Evolutionary conservation across 2,329 filamentous ascomycete species (phyloP).

Genomic region (Talaromyces marneffei): DNA sequence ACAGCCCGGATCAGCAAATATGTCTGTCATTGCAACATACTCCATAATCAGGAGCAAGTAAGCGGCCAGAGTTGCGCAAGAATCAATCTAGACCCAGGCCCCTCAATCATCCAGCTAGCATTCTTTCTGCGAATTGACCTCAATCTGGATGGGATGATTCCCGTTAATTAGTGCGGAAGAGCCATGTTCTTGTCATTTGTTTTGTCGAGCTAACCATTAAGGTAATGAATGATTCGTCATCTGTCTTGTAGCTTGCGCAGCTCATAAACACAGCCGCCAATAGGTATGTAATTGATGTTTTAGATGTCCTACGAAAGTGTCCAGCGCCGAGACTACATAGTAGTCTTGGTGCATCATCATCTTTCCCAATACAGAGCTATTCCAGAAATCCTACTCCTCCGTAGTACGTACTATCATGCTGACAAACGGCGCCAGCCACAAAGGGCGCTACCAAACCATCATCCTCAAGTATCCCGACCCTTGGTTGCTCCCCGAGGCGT

Average conservation of each 20-base stretch:
- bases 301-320: background rate
- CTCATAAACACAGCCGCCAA: background rate
- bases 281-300: background rate
- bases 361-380: background rate
- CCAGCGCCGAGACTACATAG: too few relatives aligned
- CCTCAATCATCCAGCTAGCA: background rate
- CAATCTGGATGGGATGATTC: background rate
- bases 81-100: background rate
- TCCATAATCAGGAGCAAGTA: background rate
- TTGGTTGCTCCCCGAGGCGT: background rate
- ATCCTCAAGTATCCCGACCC: background rate
- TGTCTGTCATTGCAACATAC: background rate
- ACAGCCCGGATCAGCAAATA: conserved; percentile 1
- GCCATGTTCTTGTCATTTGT: background rate
- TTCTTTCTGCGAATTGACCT: background rate
- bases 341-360: too few relatives aligned
- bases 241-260: background rate
- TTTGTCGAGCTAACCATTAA: too few relatives aligned
- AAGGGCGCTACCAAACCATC: background rate
- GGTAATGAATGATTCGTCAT: too few relatives aligned
- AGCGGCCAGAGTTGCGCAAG: background rate
- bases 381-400: background rate
- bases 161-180: background rate
- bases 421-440: background rate
- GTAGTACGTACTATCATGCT: too few relatives aligned